Percentiles rank a stretch among this genome's conserved stretches.
These are phyloP conservation scores for Saccharomycopsis hybrid DNA, from an alignment of 1,139 yeast genomes.

Conservation along the genomic window DNA sequence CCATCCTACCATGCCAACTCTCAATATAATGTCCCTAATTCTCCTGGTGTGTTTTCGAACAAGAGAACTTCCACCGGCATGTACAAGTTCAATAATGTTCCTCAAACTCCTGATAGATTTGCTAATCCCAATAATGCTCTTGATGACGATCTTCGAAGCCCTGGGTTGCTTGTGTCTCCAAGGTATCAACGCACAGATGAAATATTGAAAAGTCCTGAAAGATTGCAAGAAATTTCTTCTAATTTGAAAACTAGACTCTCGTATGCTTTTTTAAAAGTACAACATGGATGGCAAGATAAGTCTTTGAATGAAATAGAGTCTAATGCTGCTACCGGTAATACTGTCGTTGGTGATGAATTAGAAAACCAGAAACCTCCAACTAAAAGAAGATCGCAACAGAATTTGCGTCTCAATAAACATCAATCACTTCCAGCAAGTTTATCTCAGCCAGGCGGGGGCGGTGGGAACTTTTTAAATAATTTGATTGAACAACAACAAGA, in stretches of 20 bases:
- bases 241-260: slow-evolving; percentile 29
- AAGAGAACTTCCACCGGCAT: slow-evolving; percentile 11
- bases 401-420: slow-evolving; percentile 6
- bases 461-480: slow-evolving; percentile 8
- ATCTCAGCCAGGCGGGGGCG: background rate
- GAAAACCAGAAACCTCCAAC: slow-evolving; percentile 1
- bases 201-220: slow-evolving; percentile 21
- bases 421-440: slow-evolving; percentile 14
- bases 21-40: slow-evolving; percentile 3
- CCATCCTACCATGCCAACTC: slow-evolving; percentile 5
- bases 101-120: slow-evolving; percentile 15
- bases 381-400: slow-evolving; percentile 11
- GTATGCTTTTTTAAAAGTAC: slow-evolving; percentile 30
- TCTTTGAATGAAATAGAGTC: background rate
- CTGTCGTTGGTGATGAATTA: background rate
- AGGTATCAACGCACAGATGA: slow-evolving; percentile 12
- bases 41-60: slow-evolving; percentile 9
- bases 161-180: slow-evolving; percentile 8
- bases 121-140: background rate
- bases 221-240: slow-evolving; percentile 26
- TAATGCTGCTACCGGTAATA: background rate
- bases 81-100: slow-evolving; percentile 6
- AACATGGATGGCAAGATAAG: slow-evolving; percentile 14
- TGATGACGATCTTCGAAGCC: background rate
- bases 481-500: background rate